Evolutionary conservation across 2,329 filamentous ascomycete species (phyloP), one percentile per base, ranked within the genome.

Genomic region (Xylariaceae sp.): DNA sequence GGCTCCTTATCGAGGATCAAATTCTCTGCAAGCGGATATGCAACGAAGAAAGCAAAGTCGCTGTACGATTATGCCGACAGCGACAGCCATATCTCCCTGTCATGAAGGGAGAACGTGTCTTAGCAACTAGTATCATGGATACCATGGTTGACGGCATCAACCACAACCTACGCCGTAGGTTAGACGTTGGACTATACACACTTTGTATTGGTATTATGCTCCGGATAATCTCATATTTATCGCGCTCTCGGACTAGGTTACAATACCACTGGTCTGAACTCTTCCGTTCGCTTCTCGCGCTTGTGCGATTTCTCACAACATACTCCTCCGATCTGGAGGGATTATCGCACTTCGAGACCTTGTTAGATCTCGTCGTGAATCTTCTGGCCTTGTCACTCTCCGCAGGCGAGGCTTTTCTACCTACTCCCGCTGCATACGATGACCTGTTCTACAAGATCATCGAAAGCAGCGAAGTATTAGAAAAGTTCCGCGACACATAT

Each of bases 381-480:
- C 72, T 96, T 5, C 74, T 96, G 32, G 88, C 88, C 1, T 77
- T 96, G 32, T 87, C 88, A 2, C 75, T 98, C 6, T 93, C 88
- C 2, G 81, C 83, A 2, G 93, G 93, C 6, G 93, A 97, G 64
- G 83, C 86, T 2, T 97, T 98, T 67, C 76, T 98, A 6, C 93
- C 92, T 0, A 88, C 87, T 22, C 84, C 90, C 1, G 80, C 86
- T 16, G 84, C 88, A 2, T 97, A 97, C 66, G 93, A 98, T 59
- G 93, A 98, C 61, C 75, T 98, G 0, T 97, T 98, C 70, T 98
- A 98, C 79, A 98, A 98, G 69, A 79, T 97, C 2, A 90, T 97
- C 21, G 93, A 98, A 67, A 87, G 85, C 2, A 89, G 91, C 10
- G 88, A 95, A 39, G 78, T 88, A 11, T 76, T 97, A 19, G 71